Evolutionary conservation across 352 stramenopile species (phyloP).

Genomic region (Sclerospora graminicola): DNA sequence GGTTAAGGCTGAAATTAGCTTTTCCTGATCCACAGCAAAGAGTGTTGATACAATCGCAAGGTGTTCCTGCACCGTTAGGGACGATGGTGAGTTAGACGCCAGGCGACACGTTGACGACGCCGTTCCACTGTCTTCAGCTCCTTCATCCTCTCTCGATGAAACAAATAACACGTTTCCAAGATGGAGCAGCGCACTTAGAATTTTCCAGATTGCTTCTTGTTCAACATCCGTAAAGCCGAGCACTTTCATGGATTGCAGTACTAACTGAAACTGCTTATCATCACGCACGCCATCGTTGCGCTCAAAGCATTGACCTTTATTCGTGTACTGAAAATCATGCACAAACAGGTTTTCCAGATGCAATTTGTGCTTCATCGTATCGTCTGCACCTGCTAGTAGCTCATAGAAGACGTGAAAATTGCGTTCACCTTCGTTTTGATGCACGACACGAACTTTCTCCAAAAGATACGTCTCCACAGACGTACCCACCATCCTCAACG

Average conservation of each 20-base stretch:
- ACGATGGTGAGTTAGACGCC: conserved; percentile 23
- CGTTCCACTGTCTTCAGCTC: conserved; percentile 30
- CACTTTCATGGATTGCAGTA: conserved; percentile 59
- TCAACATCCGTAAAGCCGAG: conserved; percentile 60
- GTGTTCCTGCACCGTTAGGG: conserved; percentile 26
- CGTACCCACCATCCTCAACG: conserved; percentile 51
- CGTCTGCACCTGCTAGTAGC: conserved; percentile 44
- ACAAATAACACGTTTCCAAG: conserved; percentile 75
- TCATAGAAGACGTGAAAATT: conserved; percentile 84
- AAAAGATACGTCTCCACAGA: conserved; percentile 86
- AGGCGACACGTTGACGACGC: conserved; percentile 28
- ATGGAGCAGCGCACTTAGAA: conserved; percentile 65
- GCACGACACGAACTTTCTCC: conserved; percentile 87
- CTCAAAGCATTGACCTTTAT: conserved; percentile 50
- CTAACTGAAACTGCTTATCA: conserved; percentile 42
- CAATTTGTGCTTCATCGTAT: conserved; percentile 30
- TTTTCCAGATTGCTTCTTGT: conserved; percentile 53
- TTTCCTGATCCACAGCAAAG: conserved; percentile 30
- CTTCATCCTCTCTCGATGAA: conserved; percentile 42
- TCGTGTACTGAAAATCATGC: conserved; percentile 58
- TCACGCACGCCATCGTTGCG: conserved; percentile 62
- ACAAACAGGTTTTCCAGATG: conserved; percentile 25
- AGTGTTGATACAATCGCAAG: conserved; percentile 31
- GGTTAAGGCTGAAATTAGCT: conserved; percentile 45
- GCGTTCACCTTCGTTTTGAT: conserved; percentile 56